These are phyloP conservation scores for Plasmodium coatneyi DNA, from an alignment of 169 alveolate genomes.

Conservation along the genomic window DNA sequence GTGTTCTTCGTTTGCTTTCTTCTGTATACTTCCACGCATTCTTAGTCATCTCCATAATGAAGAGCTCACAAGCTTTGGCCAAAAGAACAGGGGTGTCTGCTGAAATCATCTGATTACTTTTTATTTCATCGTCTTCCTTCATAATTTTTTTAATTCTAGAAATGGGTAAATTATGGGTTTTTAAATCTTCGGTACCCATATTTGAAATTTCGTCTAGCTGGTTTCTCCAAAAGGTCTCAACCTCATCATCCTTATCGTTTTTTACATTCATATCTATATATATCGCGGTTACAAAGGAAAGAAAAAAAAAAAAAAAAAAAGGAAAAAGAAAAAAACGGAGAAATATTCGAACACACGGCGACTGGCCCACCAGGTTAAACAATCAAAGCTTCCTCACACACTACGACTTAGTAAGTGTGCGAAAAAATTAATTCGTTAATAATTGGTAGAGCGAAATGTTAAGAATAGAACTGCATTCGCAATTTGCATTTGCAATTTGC, in stretches of 20 bases:
- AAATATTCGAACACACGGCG: neutral
- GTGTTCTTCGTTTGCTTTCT: constrained; percentile 92
- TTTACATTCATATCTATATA: constrained; percentile 55
- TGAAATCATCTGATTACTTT: constrained; percentile 91
- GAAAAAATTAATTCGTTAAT: neutral
- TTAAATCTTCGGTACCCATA: constrained; percentile 60
- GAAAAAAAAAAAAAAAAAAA: neutral
- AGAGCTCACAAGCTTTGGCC: constrained; percentile 97
- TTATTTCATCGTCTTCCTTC: constrained; percentile 96
- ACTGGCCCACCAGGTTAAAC: neutral
- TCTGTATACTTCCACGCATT: constrained; percentile 94
- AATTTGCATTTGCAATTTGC: neutral
- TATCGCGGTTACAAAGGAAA: neutral
- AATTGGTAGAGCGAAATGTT: neutral
- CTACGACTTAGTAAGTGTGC: neutral
- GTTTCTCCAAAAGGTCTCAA: constrained; percentile 58
- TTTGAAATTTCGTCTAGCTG: constrained; percentile 34
- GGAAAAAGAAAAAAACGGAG: neutral
- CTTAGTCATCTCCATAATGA: constrained; percentile 94
- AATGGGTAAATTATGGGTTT: constrained; percentile 89
- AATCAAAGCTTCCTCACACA: neutral
- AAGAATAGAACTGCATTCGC: neutral
- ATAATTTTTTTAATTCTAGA: constrained; percentile 96
- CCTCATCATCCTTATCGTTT: constrained; percentile 19
- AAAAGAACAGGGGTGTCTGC: constrained; percentile 96